Conservation (phyloP, 1,284 basidiomycete genomes). For the Pseudozyma thailandica region DNA sequence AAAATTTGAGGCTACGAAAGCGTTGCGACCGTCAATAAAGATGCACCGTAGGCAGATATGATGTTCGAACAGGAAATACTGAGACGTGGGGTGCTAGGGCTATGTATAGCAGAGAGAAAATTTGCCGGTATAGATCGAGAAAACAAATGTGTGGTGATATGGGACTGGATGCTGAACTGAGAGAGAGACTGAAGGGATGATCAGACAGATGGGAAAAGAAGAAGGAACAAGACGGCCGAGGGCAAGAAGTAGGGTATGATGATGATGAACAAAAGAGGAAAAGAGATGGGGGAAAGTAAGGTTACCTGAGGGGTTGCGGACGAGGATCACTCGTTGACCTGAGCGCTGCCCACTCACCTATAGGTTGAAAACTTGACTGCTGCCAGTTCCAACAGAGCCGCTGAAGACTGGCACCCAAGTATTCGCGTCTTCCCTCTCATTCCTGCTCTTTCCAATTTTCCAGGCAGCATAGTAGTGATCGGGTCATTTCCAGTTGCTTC, state of each 20-base stretch:
- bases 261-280: not conserved
- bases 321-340: not conserved
- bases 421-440: not conserved
- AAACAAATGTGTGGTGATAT: not conserved
- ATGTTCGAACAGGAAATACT: not conserved
- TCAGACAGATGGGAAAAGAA: not conserved
- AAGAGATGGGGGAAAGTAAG: not conserved
- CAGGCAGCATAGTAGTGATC: conserved; percentile 6
- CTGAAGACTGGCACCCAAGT: too few relatives aligned
- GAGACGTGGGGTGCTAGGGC: not conserved
- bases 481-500: conserved; percentile 1
- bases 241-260: not conserved
- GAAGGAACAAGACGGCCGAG: not conserved
- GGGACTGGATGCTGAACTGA: not conserved
- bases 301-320: not conserved
- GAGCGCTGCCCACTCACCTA: too few relatives aligned
- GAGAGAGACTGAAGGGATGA: too few relatives aligned
- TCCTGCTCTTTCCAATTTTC: not conserved
- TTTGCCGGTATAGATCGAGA: not conserved
- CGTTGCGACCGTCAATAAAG: too few relatives aligned
- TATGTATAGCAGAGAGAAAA: not conserved
- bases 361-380: too few relatives aligned
- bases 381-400: too few relatives aligned
- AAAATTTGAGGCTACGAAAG: too few relatives aligned
- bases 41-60: not conserved